These are phyloP conservation scores for Eucalyptus tenuipes DNA, from an alignment of 345 rosid species.

Conservation along the genomic window DNA sequence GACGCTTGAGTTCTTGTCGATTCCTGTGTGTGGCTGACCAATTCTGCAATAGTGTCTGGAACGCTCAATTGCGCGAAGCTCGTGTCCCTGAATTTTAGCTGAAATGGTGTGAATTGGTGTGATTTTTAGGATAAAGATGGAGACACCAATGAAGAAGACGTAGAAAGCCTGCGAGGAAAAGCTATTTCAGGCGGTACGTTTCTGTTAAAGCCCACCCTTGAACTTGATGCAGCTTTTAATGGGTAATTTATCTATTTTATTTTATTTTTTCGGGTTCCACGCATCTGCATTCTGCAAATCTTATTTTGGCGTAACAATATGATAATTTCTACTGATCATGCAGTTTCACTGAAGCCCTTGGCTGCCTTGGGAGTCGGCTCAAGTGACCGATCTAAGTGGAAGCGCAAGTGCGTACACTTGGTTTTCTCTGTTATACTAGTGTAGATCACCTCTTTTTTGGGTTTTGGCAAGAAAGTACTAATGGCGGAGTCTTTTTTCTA, in stretches of 20 bases:
- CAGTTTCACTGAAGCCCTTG: slow-evolving; percentile 27
- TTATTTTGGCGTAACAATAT: not conserved
- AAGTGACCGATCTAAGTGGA: slow-evolving; percentile 49
- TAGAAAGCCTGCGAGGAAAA: slow-evolving; percentile 26
- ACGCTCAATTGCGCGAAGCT: not conserved
- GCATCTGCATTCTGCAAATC: not conserved
- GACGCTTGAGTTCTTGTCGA: not conserved
- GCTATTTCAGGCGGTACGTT: slow-evolving; percentile 8
- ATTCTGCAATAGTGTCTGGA: too few species aligned
- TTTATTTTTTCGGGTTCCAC: not conserved
- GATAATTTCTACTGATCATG: not conserved
- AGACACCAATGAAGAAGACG: slow-evolving; percentile 11
- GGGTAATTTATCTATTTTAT: not conserved
- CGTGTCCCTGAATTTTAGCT: not conserved
- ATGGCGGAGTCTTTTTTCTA: not conserved
- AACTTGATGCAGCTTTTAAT: not conserved
- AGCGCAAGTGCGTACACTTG: slow-evolving; percentile 44
- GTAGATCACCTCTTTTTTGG: not conserved
- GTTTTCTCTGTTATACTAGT: not conserved
- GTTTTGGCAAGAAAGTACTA: not conserved
- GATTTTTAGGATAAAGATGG: slow-evolving; percentile 27
- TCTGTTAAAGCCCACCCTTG: not conserved
- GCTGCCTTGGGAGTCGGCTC: slow-evolving; percentile 21
- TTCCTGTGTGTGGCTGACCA: too few species aligned
- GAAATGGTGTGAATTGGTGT: not conserved